phyloP scores from a whole-genome alignment of 1,139 yeast genomes.

The Geotrichum siamense region DNA sequence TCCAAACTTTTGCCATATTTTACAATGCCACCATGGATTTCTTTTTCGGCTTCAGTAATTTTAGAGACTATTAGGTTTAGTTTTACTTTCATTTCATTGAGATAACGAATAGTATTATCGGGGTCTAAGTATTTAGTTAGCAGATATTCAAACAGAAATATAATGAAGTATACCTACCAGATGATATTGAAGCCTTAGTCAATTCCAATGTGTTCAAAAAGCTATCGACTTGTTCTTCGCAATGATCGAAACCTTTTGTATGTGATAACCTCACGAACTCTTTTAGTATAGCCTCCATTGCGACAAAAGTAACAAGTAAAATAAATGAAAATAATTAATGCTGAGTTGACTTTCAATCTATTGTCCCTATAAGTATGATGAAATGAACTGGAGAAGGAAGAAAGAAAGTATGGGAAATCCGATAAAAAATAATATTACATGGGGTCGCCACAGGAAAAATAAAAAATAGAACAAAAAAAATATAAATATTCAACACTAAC shows the following conservation, averaged over 20 bases:
- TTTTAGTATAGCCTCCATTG: constrained; percentile 30
- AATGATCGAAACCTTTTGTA: constrained; percentile 27
- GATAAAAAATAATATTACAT: no score
- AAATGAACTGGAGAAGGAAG: no score
- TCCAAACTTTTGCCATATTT: constrained; percentile 34
- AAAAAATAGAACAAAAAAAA: no score
- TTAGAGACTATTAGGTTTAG: constrained; percentile 14
- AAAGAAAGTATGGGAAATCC: no score
- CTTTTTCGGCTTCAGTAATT: constrained; percentile 29
- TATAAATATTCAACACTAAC: no score
- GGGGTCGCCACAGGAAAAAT: no score
- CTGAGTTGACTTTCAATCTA: no score
- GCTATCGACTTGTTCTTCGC: constrained; percentile 29
- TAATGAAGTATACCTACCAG: constrained; percentile 12
- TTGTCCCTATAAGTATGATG: no score
- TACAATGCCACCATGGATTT: constrained; percentile 29
- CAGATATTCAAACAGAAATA: not conserved
- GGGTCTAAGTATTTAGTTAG: constrained; percentile 18
- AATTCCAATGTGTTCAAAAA: constrained; percentile 28
- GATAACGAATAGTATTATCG: constrained; percentile 8
- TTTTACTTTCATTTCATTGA: constrained; percentile 12
- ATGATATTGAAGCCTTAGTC: constrained; percentile 22
- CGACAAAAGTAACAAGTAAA: no score
- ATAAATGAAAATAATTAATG: no score
- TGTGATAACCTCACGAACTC: constrained; percentile 28